Conservation (phyloP, 352 stramenopile species). For the Pilasporangium apinafurcum region DNA sequence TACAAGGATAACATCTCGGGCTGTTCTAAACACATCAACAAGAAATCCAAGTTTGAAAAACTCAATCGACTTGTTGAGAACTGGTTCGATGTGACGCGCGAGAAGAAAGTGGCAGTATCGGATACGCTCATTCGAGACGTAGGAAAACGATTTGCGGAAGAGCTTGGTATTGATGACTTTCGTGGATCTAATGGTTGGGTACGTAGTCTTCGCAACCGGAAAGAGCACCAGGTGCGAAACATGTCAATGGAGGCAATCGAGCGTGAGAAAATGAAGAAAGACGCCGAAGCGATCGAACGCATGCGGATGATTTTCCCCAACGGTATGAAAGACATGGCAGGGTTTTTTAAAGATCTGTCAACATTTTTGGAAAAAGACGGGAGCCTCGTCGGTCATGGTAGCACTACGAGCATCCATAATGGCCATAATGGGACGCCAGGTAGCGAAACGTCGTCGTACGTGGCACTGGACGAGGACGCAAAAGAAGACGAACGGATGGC, state of each 20-base stretch:
- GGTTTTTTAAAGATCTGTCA: conserved; percentile 72
- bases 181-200: conserved; percentile 78
- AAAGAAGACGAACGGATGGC: conserved; percentile 25
- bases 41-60: conserved; percentile 84
- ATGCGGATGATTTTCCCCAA: conserved; percentile 65
- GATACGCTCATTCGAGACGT: conserved; percentile 75
- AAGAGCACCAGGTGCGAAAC: conserved; percentile 51
- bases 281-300: conserved; percentile 67
- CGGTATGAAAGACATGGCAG: conserved; percentile 62
- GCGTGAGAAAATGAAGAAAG: conserved; percentile 56
- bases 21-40: conserved; percentile 83
- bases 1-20: conserved; percentile 84
- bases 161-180: conserved; percentile 72
- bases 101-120: conserved; percentile 60
- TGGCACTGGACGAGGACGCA: conserved; percentile 27
- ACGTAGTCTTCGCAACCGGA: conserved; percentile 70
- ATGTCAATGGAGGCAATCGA: conserved; percentile 51
- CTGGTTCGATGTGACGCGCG: conserved; percentile 76
- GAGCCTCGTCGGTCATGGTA: conserved; percentile 10
- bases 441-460: conserved; percentile 18
- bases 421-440: conserved; percentile 9
- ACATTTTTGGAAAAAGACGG: conserved; percentile 61
- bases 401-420: background rate
- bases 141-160: conserved; percentile 61
- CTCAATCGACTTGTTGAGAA: conserved; percentile 77